These are phyloP conservation scores for Mucor lusitanicus DNA, from an alignment of 371 early-diverging fungal species.

Conservation along the genomic window DNA sequence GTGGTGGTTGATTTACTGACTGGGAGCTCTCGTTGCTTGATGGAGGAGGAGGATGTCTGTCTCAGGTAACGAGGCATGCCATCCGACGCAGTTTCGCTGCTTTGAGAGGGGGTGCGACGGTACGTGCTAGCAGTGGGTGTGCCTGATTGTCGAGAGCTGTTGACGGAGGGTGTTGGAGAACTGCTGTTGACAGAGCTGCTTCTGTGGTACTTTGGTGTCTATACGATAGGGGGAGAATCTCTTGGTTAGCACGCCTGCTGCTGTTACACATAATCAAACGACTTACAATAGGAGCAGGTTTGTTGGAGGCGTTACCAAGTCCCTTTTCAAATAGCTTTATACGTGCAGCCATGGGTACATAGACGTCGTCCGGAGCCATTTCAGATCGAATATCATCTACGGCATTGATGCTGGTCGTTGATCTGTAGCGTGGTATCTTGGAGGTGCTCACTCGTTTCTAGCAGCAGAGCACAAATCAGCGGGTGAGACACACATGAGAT, in stretches of 20 bases:
- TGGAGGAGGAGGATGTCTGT: constrained; percentile 3
- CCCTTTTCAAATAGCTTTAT: constrained; percentile 30
- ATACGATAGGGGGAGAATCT: not conserved
- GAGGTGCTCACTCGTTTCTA: constrained; percentile 24
- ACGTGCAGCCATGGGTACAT: constrained; percentile 26
- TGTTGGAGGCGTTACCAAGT: constrained; percentile 20
- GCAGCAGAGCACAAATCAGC: not conserved
- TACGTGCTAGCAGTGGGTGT: not conserved
- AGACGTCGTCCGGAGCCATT: constrained; percentile 18
- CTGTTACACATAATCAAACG: not conserved
- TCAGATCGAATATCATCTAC: constrained; percentile 20
- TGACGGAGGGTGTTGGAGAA: not conserved
- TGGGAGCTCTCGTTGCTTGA: not conserved
- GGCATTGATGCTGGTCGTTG: constrained; percentile 19
- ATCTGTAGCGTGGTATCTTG: constrained; percentile 18
- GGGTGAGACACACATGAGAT: not conserved
- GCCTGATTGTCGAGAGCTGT: not conserved
- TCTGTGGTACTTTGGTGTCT: not conserved
- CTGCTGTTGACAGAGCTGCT: not conserved
- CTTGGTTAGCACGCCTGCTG: not conserved
- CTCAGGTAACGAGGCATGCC: not conserved
- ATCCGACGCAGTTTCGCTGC: not conserved
- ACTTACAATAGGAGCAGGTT: constrained; percentile 10
- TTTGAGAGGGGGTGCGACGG: not conserved
- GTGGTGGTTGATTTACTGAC: not conserved